phyloP scores from a whole-genome alignment of 345 rosid species.

The Eucalyptus marginata region DNA sequence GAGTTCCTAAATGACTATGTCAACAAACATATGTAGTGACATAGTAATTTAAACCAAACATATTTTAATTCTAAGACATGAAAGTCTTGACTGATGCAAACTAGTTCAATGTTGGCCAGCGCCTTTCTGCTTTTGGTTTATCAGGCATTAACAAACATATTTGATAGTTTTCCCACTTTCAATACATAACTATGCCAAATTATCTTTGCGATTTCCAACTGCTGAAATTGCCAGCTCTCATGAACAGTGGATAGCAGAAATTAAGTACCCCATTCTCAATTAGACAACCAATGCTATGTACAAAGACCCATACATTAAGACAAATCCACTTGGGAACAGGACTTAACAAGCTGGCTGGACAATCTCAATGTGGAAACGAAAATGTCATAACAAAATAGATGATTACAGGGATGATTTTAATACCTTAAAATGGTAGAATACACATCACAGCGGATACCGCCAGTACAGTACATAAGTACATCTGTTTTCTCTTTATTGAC shows the following conservation, averaged over 20 bases:
- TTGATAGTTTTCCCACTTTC: not conserved
- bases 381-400: not conserved
- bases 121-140: not conserved
- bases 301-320: not conserved
- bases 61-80: not conserved
- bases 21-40: not conserved
- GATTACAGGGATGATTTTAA: not conserved
- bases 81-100: not conserved
- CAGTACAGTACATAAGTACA: conserved; percentile 88
- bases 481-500: conserved; percentile 63
- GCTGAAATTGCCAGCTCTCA: not conserved
- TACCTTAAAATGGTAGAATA: conserved; percentile 88
- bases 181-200: not conserved
- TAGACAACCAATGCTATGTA: not conserved
- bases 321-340: not conserved
- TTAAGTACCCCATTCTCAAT: not conserved
- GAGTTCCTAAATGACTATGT: not conserved
- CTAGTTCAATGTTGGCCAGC: not conserved
- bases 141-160: not conserved
- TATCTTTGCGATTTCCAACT: not conserved
- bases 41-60: not conserved
- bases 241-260: not conserved
- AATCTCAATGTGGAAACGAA: not conserved
- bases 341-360: not conserved
- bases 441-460: conserved; percentile 96